Base-by-base conservation (phyloP, 1,284 basidiomycete genomes). In the Naganishia sp. region DNA sequence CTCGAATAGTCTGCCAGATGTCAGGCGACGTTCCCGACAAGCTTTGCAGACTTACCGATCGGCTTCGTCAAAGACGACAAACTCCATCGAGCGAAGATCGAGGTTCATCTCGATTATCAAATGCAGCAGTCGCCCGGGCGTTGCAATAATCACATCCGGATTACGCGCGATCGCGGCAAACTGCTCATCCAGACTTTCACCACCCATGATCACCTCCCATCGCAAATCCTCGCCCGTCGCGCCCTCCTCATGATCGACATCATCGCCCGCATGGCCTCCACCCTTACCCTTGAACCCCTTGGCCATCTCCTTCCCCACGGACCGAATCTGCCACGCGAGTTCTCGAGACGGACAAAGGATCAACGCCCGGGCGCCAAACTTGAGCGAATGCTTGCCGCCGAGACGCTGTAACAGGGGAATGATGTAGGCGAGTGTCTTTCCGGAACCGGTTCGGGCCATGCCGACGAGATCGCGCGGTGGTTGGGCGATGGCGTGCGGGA, bases 371-470 rank as follows among this genome's bases (percentile, higher is more conserved):
- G 92, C 88, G 53, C 94, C 95, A 71, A 94, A 93, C 0, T 86
- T 81, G 13, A 86, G 85, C 4, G 88, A 85, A 77, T 96, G 94
- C 18, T 87, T 82, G 18, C 90, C 90, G 28, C 90, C 87, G 11
- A 99, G 85, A 31, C 90, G 85, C 70, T 96, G 91, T 0, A 98
- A 83, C 15, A 99, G 84, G 53, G 96, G 96, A 23, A 99, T 84
- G 82, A 99, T 86, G 79, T 96, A 99, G 44, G 95, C 95, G 33
- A 99, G 85, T 15, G 95, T 97, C 81, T 99, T 99, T 69, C 96
- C 96, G 0, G 94, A 97, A 65, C 96, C 96, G 0, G 96, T 99
- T 21, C 96, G 85, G 25, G 96, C 95, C 96, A 99, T 99, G 63
- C 93, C 96, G 21, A 99, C 91, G 10, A 99, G 87, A 80, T 99